phyloP scores from a whole-genome alignment of 2,329 filamentous ascomycete genomes.

The Diaporthe ilicicola region DNA sequence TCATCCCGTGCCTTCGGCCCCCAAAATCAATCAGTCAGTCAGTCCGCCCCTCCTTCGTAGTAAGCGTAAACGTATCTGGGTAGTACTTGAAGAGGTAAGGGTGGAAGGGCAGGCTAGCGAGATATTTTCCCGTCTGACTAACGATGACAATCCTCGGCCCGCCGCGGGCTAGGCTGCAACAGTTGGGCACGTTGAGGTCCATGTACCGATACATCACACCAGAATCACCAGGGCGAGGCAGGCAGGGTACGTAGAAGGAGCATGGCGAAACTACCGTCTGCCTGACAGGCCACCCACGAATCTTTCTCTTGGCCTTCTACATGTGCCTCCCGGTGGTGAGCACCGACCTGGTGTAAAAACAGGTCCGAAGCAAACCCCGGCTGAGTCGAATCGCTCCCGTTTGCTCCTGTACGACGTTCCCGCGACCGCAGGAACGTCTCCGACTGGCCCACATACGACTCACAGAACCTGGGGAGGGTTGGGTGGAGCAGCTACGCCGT shows the following conservation, averaged over 20 bases:
- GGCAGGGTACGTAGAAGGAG: neutral
- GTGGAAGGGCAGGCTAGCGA: too few species aligned
- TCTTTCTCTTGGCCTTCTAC: neutral
- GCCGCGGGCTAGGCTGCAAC: neutral
- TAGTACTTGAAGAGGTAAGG: neutral
- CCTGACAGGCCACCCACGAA: neutral
- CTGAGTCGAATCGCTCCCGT: too few species aligned
- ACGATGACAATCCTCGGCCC: slow-evolving; percentile 18
- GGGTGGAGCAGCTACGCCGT: too few species aligned
- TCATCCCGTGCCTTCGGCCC: slow-evolving; percentile 33
- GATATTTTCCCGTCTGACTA: slow-evolving; percentile 14
- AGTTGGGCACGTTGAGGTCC: neutral
- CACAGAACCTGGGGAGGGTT: neutral
- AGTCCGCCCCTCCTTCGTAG: too few species aligned
- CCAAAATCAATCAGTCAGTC: neutral
- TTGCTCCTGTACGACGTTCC: slow-evolving; percentile 6
- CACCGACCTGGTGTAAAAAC: neutral
- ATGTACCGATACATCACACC: neutral
- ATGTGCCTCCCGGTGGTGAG: neutral
- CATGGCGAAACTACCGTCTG: neutral
- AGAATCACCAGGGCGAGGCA: neutral
- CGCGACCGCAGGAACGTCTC: neutral
- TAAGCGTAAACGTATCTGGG: neutral
- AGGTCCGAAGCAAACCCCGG: neutral
- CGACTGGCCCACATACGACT: slow-evolving; percentile 16